Percentiles rank a stretch among this genome's conserved stretches.
These are phyloP conservation scores for Zymoseptoria ardabiliae DNA, from an alignment of 2,329 filamentous ascomycete genomes.

Conservation along the genomic window DNA sequence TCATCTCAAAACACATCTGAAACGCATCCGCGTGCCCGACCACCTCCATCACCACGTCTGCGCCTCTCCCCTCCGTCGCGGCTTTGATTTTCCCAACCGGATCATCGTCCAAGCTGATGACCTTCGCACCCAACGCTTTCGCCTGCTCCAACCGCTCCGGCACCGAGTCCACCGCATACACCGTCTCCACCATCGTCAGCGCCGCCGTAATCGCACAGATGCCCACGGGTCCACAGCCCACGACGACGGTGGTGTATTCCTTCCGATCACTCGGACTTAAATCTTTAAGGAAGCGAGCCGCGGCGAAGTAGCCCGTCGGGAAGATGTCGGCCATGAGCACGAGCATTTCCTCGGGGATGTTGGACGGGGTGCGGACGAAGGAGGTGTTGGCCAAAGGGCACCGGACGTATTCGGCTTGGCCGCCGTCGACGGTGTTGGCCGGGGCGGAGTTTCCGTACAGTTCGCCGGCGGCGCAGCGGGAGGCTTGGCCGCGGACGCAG, in stretches of 20 bases:
- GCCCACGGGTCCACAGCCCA: slow-evolving; percentile 75
- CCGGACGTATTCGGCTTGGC: slow-evolving; percentile 46
- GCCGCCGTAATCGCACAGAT: slow-evolving; percentile 56
- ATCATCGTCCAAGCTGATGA: slow-evolving; percentile 59
- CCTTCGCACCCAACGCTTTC: slow-evolving; percentile 67
- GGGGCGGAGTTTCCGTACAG: slow-evolving; percentile 52
- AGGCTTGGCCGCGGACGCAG: slow-evolving; percentile 68
- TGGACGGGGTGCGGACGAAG: slow-evolving; percentile 63
- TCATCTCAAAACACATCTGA: slow-evolving; percentile 41
- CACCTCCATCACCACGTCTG: slow-evolving; percentile 67
- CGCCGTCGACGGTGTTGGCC: slow-evolving; percentile 27
- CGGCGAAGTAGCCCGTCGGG: slow-evolving; percentile 75
- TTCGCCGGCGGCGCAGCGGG: slow-evolving; percentile 62
- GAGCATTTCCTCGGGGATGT: slow-evolving; percentile 65
- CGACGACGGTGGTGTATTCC: slow-evolving; percentile 65
- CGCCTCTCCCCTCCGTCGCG: slow-evolving; percentile 70
- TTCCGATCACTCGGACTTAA: slow-evolving; percentile 50
- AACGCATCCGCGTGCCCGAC: slow-evolving; percentile 44
- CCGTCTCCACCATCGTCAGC: slow-evolving; percentile 27
- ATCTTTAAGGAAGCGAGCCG: slow-evolving; percentile 66
- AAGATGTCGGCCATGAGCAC: slow-evolving; percentile 93
- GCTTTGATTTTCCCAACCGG: slow-evolving; percentile 61
- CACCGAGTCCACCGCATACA: slow-evolving; percentile 46
- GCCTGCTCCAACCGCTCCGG: slow-evolving; percentile 68
- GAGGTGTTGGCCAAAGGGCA: slow-evolving; percentile 76